A percentile compares a stretch with the other conserved stretches of the same genome.
Evolutionary conservation across 352 stramenopile species (phyloP).

Genomic region (Phytophthora sojae): DNA sequence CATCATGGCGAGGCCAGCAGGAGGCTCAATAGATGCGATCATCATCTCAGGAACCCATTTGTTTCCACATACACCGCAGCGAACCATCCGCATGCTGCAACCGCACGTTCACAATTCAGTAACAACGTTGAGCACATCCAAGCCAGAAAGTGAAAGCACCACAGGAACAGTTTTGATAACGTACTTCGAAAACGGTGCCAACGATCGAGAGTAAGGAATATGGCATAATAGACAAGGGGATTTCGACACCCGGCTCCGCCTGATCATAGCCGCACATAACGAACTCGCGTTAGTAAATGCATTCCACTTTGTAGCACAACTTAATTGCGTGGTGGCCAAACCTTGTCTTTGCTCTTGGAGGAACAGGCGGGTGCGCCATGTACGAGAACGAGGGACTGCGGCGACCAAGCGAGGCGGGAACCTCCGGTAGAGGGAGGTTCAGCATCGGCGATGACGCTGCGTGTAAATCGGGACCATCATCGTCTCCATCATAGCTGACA

Average conservation of each 20-base stretch:
- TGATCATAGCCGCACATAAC: conserved; percentile 20
- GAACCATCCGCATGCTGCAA: conserved; percentile 95
- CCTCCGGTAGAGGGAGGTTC: conserved; percentile 37
- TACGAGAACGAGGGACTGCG: conserved; percentile 61
- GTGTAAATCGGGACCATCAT: conserved; percentile 44
- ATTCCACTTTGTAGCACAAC: neutral
- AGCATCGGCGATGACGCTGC: conserved; percentile 47
- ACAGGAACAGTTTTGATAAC: conserved; percentile 4
- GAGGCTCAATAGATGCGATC: conserved; percentile 90
- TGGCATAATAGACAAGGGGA: conserved; percentile 96
- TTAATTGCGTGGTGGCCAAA: conserved; percentile 10
- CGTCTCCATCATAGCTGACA: conserved; percentile 52
- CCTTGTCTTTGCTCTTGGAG: conserved; percentile 42
- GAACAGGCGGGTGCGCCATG: conserved; percentile 28
- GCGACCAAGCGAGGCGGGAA: conserved; percentile 44
- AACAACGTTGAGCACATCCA: neutral
- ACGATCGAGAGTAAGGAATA: conserved; percentile 96
- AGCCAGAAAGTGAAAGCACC: no score
- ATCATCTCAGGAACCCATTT: conserved; percentile 98
- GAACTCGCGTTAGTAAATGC: conserved; percentile 10
- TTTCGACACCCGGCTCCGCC: conserved; percentile 52
- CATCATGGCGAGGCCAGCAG: conserved; percentile 84
- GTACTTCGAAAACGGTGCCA: conserved; percentile 96
- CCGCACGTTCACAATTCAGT: neutral
- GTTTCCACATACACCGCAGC: conserved; percentile 95